Evolutionary conservation across 495 filamentous ascomycete genomes (phyloP), one percentile per base, ranked within the genome.

Genomic region (Cryomyces minteri): DNA sequence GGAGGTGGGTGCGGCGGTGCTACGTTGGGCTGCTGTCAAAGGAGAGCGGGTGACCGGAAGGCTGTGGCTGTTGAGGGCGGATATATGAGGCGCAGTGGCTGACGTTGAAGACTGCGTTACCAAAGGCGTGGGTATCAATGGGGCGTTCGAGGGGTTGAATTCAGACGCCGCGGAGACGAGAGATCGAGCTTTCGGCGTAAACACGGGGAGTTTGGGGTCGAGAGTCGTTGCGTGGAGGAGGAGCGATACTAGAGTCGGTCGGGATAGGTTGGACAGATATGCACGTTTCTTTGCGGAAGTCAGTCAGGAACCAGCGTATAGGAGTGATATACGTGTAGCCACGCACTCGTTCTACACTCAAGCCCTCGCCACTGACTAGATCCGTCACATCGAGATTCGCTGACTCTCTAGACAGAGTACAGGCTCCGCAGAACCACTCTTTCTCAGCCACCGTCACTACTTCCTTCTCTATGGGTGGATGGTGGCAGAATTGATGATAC

Each of bases 401-500:
- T 14, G 12, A 44, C 36, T 53, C 48, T 44, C 48, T 57, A 9
- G 52, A 43, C 25, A 49, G 42, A 6, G 58, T 50, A 59, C 90
- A 98, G 11, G 71, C 67, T 5, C 58, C 57, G 59, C 90, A 98
- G 53, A 77, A 74, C 88, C 90, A 98, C 48, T 79, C 73, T 45
- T 69, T 72, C 43, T 79, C 76, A 48, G 79, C 66, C 31, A 77
- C 66, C 10, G 65, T 57, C 4, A 93, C 73, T 6, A 82, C 74
- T 8, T 82, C 72, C 48, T 78, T 72, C 6, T 69, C 66, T 51
- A 98, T 87, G 4, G 71, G 71, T 0, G 90, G 87, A 51, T 90
- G 75, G 59, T 95, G 88, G 54, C 90, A 96, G 49, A 73, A 72
- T 60, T 94, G 88, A 59, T 98, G 90, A 75, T 87, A 98, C 11